These are phyloP conservation scores for Zelopaecilomyces penicillatus DNA, from an alignment of 2,329 filamentous ascomycete species.

Conservation along the genomic window DNA sequence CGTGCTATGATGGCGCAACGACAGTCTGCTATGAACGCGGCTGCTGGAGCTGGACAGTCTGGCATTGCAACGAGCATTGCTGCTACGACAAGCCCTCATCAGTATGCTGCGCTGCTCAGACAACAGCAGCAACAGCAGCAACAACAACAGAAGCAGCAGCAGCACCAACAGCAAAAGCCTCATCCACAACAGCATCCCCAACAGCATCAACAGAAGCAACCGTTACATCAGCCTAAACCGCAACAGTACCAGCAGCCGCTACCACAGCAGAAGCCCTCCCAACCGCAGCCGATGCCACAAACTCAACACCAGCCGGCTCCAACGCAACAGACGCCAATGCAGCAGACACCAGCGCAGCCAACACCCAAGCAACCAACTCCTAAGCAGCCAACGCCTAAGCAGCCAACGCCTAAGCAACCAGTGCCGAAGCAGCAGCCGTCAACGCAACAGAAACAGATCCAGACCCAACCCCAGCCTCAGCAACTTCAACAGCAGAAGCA, in stretches of 20 bases:
- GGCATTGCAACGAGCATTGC: constrained; percentile 41
- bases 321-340: constrained; percentile 32
- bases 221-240: constrained; percentile 10
- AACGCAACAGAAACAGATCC: constrained; percentile 9
- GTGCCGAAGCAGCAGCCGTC: constrained; percentile 11
- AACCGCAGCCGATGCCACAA: constrained; percentile 10
- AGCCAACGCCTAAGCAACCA: constrained; percentile 8
- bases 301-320: constrained; percentile 9
- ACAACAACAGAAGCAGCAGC: constrained; percentile 21
- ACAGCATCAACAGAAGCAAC: constrained; percentile 9
- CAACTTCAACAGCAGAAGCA: constrained; percentile 13
- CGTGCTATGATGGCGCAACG: constrained; percentile 40
- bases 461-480: constrained; percentile 1
- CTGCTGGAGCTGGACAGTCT: constrained; percentile 39
- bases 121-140: constrained; percentile 46
- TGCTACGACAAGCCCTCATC: constrained; percentile 45
- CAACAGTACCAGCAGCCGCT: constrained; percentile 9
- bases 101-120: constrained; percentile 50
- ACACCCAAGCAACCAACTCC: constrained; percentile 15
- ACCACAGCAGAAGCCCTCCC: constrained; percentile 7
- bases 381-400: constrained; percentile 9
- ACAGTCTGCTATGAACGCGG: constrained; percentile 47
- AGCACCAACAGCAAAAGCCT: constrained; percentile 17
- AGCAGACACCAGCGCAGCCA: constrained; percentile 20
- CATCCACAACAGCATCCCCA: constrained; percentile 9